These are phyloP conservation scores for Amanita fuliginea DNA, from an alignment of 768 basidiomycete genomes.

Conservation along the genomic window DNA sequence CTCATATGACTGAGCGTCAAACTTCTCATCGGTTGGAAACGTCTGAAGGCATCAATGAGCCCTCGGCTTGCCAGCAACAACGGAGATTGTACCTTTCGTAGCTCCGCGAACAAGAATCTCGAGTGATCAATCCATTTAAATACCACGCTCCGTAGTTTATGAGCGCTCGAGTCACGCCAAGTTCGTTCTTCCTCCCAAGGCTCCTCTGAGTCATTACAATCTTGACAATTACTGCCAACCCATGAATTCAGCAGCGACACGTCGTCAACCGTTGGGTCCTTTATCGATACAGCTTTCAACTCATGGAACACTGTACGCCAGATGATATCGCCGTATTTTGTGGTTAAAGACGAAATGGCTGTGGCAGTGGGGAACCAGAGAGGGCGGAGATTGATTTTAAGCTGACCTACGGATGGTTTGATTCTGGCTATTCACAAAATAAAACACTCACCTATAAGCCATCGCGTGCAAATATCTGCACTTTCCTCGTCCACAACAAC, in stretches of 20 bases:
- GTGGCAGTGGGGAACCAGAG: slow-evolving; percentile 76
- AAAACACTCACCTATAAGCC: slow-evolving; percentile 54
- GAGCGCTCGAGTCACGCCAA: slow-evolving; percentile 69
- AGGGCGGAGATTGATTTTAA: slow-evolving; percentile 90
- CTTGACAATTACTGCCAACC: neutral
- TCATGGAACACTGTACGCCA: slow-evolving; percentile 67
- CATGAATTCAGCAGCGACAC: neutral
- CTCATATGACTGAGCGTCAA: slow-evolving; percentile 73
- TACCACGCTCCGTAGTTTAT: slow-evolving; percentile 42
- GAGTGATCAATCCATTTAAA: slow-evolving; percentile 33
- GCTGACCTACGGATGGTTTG: slow-evolving; percentile 45
- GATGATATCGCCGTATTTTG: slow-evolving; percentile 54
- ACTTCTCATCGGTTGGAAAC: slow-evolving; percentile 33
- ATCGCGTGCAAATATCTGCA: slow-evolving; percentile 55
- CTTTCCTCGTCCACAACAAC: slow-evolving; percentile 46
- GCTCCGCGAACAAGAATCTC: slow-evolving; percentile 14
- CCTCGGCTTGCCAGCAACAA: slow-evolving; percentile 9
- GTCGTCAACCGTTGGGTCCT: slow-evolving; percentile 9
- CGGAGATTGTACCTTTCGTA: slow-evolving; percentile 21
- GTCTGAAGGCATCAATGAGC: slow-evolving; percentile 14
- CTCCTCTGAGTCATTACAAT: slow-evolving; percentile 19
- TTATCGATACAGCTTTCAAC: slow-evolving; percentile 26
- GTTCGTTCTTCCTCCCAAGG: slow-evolving; percentile 62
- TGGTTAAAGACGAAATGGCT: slow-evolving; percentile 43
- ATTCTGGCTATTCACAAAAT: neutral